Evolutionary conservation across 2,329 filamentous ascomycete species (phyloP), one percentile per base, ranked within the genome.

Genomic region (Aspergillus cejpii): DNA sequence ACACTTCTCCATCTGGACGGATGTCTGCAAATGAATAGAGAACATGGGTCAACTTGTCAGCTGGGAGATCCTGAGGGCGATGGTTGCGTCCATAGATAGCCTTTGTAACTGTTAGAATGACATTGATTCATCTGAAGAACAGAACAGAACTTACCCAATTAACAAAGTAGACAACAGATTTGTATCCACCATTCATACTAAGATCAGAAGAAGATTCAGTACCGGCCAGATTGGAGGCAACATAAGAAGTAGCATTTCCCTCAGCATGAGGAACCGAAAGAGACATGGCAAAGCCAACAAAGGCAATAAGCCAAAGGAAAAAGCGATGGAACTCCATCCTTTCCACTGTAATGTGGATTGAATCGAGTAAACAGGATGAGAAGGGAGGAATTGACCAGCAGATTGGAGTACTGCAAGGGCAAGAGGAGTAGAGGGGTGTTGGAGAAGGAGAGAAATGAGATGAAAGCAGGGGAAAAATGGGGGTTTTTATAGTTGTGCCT

Each of bases 1-100:
- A 85, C 71, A 91, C 87, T 70, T 92, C 86, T 41, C 89, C 89
- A 3, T 90, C 86, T 2, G 82, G 78, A 1, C 81, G 78, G 46
- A 94, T 80, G 64, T 95, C 92, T 59, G 87, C 89, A 68, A 96
- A 96, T 7, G 89, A 77, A 57, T 94, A 95, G 12, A 95, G 78
- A 6, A 95, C 69, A 61, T 96, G 90, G 0, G 89, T 95, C 26
- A 95, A 77, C 49, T 87, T 85, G 43, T 89, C 79, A 2, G 78
- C 82, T 0, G 87, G 87, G 2, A 95, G 76, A 60, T 92, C 81
- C 60, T 92, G 85, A 0, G 89, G 88, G 11, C 81, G 77, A 63
- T 92, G 85, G 59, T 90, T 85, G 47, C 89, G 81, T 33, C 75
- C 87, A 66, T 95, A 95, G 57, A 94, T 91, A 53, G 85, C 86